Conservation (phyloP, 805 yeast genomes). For the Pichia scutulata region DNA sequence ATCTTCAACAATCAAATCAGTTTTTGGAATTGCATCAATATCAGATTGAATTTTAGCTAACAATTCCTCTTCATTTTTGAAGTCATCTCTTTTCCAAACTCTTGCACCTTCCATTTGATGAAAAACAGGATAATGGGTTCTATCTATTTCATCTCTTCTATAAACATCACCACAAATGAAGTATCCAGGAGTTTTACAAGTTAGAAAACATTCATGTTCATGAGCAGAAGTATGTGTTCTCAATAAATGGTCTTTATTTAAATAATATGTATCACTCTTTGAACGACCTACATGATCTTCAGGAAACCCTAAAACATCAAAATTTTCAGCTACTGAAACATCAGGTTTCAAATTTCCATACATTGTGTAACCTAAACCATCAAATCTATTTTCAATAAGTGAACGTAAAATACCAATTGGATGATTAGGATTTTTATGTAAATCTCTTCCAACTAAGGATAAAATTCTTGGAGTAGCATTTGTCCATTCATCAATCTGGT, state of each 20-base stretch:
- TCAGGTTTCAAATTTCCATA: slow-evolving; percentile 77
- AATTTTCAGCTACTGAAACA: slow-evolving; percentile 76
- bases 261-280: slow-evolving; percentile 85
- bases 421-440: slow-evolving; percentile 69
- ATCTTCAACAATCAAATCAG: slow-evolving; percentile 73
- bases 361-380: slow-evolving; percentile 62
- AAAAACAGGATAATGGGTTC: slow-evolving; percentile 94
- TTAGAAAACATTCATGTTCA: slow-evolving; percentile 75
- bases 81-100: slow-evolving; percentile 57
- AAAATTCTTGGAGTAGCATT: slow-evolving; percentile 74
- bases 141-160: slow-evolving; percentile 89
- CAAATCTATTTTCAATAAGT: slow-evolving; percentile 62
- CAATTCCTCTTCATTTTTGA: slow-evolving; percentile 24
- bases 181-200: slow-evolving; percentile 70
- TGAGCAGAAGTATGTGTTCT: slow-evolving; percentile 98
- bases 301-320: slow-evolving; percentile 89
- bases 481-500: slow-evolving; percentile 69
- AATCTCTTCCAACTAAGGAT: slow-evolving; percentile 57
- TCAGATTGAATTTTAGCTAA: slow-evolving; percentile 45
- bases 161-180: slow-evolving; percentile 94
- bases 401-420: slow-evolving; percentile 83
- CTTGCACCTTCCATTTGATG: slow-evolving; percentile 98
- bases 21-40: slow-evolving; percentile 54
- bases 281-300: slow-evolving; percentile 89
- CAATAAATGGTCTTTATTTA: slow-evolving; percentile 63